A percentile compares a stretch with the other conserved stretches of the same genome.
These are phyloP conservation scores for Henckelia pumila DNA, from an alignment of 257 asterid species.

Conservation along the genomic window DNA sequence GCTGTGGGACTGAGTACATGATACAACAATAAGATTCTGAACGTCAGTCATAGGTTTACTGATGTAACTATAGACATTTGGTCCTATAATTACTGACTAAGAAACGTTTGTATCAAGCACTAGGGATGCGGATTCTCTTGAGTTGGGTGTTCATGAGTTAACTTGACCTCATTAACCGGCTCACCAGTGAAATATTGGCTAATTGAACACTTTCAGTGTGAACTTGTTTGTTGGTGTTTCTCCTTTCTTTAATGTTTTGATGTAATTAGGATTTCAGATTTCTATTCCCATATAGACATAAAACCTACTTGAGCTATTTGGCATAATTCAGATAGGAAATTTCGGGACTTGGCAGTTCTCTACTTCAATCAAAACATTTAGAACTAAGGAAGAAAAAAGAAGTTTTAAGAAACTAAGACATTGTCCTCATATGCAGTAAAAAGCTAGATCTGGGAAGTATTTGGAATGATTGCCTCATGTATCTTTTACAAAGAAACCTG, in stretches of 20 bases:
- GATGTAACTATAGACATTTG: too few relatives aligned
- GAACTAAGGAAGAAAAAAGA: not conserved
- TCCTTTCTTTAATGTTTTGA: not conserved
- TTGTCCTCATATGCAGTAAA: conserved; percentile 2
- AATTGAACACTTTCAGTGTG: not conserved
- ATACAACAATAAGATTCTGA: too few relatives aligned
- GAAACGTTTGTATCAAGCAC: conserved; percentile 2
- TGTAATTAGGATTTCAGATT: not conserved
- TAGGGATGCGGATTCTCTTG: not conserved
- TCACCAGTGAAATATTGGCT: not conserved
- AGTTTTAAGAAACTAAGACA: not conserved
- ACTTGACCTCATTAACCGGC: conserved; percentile 2
- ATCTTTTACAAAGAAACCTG: not conserved
- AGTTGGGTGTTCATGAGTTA: conserved; percentile 8
- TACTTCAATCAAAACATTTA: not conserved
- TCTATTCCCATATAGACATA: not conserved
- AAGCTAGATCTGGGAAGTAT: not conserved
- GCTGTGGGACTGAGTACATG: too few relatives aligned
- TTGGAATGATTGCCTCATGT: not conserved
- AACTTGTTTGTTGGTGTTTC: not conserved
- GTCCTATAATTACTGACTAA: not conserved
- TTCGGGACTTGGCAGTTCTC: not conserved
- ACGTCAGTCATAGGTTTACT: too few relatives aligned
- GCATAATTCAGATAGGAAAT: too few relatives aligned
- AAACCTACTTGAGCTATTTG: not conserved